These are phyloP conservation scores for Quercus suber DNA, from an alignment of 306 rosid species.

Conservation along the genomic window DNA sequence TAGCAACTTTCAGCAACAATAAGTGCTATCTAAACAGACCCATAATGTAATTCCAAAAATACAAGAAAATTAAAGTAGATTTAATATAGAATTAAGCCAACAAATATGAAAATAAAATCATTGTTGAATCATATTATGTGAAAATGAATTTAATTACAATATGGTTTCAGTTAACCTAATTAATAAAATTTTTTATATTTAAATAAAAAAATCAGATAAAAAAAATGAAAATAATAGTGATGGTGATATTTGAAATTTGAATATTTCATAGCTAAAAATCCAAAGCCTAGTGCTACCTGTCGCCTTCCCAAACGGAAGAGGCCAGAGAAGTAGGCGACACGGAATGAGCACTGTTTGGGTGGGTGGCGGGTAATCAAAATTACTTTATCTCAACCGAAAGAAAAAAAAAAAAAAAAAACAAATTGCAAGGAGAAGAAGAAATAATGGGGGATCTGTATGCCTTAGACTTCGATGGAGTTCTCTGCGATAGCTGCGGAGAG, in stretches of 20 bases:
- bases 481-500: constrained; percentile 95
- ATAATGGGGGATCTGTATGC: constrained; percentile 87
- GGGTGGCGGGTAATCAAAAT: neutral
- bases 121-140: too few relatives aligned
- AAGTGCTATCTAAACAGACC: too few relatives aligned
- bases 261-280: neutral
- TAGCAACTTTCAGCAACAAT: too few relatives aligned
- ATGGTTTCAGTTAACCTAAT: fast-evolving
- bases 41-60: too few relatives aligned
- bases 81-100: too few relatives aligned
- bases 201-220: too few relatives aligned
- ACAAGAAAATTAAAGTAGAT: too few relatives aligned
- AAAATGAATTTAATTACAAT: too few relatives aligned
- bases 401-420: neutral
- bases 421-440: neutral
- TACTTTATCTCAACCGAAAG: neutral
- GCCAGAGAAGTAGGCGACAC: neutral
- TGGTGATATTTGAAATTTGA: too few relatives aligned
- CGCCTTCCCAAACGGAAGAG: neutral
- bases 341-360: constrained; percentile 10
- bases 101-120: too few relatives aligned
- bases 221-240: too few relatives aligned
- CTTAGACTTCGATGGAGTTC: constrained; percentile 87
- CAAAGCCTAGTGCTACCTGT: neutral
- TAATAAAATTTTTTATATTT: fast-evolving